A percentile compares a stretch with the other conserved stretches of the same genome.
phyloP scores from a whole-genome alignment of 2,329 filamentous ascomycete species.

The Apiospora phragmitis region DNA sequence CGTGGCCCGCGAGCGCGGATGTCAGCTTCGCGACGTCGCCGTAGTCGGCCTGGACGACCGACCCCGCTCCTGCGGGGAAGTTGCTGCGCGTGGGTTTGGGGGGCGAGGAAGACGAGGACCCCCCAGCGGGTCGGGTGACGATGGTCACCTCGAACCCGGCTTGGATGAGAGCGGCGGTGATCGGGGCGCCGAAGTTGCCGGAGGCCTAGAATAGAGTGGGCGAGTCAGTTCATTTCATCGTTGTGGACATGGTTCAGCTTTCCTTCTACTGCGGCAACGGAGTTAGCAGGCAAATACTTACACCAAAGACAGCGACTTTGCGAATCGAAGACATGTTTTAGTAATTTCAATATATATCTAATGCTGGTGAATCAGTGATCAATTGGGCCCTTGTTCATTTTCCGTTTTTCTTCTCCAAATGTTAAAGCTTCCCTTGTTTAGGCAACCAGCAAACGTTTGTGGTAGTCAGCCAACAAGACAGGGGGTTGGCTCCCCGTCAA shows the following conservation, averaged over 20 bases:
- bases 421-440: too few relatives aligned
- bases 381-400: too few relatives aligned
- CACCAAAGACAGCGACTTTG: conserved; percentile 28
- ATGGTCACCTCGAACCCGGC: conserved; percentile 27
- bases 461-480: neutral
- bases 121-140: conserved; percentile 20
- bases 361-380: neutral
- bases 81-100: neutral
- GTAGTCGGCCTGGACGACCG: conserved; percentile 18
- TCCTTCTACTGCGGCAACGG: neutral
- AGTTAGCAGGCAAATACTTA: conserved; percentile 14
- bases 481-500: neutral
- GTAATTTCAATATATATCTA: too few relatives aligned
- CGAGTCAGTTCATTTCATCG: neutral
- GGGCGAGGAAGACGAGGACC: neutral
- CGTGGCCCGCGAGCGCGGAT: conserved; percentile 25
- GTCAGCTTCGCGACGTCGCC: conserved; percentile 22
- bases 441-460: too few relatives aligned
- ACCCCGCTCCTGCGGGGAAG: conserved; percentile 24
- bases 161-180: conserved; percentile 24
- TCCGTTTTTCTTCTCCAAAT: too few relatives aligned
- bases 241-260: neutral
- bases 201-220: conserved; percentile 19
- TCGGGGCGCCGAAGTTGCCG: conserved; percentile 30
- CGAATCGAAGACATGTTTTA: conserved; percentile 16